phyloP scores from a whole-genome alignment of 768 basidiomycete genomes.

The Rhodotorula sphaerocarpa region DNA sequence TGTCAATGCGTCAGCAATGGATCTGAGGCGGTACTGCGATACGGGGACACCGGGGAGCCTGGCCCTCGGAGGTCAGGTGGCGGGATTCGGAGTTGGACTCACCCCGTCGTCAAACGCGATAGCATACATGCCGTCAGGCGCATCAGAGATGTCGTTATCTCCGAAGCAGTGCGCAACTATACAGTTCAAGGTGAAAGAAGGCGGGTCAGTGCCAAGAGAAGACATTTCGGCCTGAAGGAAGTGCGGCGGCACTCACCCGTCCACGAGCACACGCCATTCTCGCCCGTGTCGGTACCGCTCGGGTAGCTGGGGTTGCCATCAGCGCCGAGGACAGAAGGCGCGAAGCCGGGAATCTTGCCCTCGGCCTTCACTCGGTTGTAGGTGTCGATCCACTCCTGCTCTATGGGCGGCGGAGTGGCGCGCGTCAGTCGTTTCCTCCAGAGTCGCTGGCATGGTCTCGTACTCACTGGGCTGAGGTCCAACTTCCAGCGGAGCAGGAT shows the following conservation, averaged over 20 bases:
- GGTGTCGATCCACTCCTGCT: slow-evolving; percentile 59
- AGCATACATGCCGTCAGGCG: slow-evolving; percentile 58
- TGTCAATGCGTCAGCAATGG: too few relatives aligned
- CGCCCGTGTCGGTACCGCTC: slow-evolving; percentile 19
- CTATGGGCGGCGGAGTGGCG: neutral
- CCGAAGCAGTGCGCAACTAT: slow-evolving; percentile 40
- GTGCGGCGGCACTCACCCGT: slow-evolving; percentile 13
- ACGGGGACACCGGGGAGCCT: too few relatives aligned
- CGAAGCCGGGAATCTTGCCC: slow-evolving; percentile 66
- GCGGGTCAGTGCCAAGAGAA: too few relatives aligned
- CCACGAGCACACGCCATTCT: slow-evolving; percentile 30
- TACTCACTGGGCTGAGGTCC: too few relatives aligned
- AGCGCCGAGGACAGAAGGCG: slow-evolving; percentile 46
- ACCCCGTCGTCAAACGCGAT: slow-evolving; percentile 70
- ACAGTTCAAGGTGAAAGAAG: too few relatives aligned
- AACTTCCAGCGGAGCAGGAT: too few relatives aligned
- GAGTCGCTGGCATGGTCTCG: too few relatives aligned
- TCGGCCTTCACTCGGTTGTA: slow-evolving; percentile 58
- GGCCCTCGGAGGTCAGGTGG: too few relatives aligned
- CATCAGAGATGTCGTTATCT: slow-evolving; percentile 64
- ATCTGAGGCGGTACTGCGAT: too few relatives aligned
- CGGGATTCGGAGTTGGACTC: neutral
- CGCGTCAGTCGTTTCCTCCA: too few relatives aligned
- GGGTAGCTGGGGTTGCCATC: slow-evolving; percentile 41
- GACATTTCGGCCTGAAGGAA: too few relatives aligned